phyloP scores from a whole-genome alignment of 179 eudicot genomes.

The Beta corolliflora region DNA sequence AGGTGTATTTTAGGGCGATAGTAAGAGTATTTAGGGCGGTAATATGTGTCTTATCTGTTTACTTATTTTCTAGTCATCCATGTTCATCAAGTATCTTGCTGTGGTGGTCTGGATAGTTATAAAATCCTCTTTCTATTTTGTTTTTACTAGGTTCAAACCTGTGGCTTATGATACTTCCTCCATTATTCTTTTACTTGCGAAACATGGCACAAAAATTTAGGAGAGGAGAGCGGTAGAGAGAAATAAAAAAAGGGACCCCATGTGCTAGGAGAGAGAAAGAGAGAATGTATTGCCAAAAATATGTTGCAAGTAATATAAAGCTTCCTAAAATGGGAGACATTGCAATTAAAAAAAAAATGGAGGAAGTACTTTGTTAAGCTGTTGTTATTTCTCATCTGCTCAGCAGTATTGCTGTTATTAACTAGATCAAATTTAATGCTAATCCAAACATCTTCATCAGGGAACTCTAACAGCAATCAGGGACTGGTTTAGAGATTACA shows the following conservation, averaged over 20 bases:
- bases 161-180: neutral
- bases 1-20: too few species aligned
- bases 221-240: too few species aligned
- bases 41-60: neutral
- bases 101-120: neutral
- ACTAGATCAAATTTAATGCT: neutral
- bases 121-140: neutral
- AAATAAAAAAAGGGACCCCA: too few species aligned
- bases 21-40: neutral
- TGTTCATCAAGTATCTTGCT: neutral
- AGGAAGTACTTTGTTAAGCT: neutral
- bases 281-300: too few species aligned
- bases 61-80: neutral
- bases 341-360: too few species aligned
- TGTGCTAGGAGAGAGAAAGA: too few species aligned
- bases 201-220: too few species aligned
- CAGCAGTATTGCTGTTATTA: neutral
- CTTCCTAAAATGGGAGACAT: too few species aligned
- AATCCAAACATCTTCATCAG: conserved; percentile 38
- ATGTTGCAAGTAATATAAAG: too few species aligned
- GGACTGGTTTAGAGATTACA: conserved; percentile 99
- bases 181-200: too few species aligned
- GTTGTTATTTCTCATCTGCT: neutral
- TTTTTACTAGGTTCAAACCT: neutral
- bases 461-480: conserved; percentile 96